These are phyloP conservation scores for Cucurbita pepo DNA, from an alignment of 306 rosid genomes.

Conservation along the genomic window DNA sequence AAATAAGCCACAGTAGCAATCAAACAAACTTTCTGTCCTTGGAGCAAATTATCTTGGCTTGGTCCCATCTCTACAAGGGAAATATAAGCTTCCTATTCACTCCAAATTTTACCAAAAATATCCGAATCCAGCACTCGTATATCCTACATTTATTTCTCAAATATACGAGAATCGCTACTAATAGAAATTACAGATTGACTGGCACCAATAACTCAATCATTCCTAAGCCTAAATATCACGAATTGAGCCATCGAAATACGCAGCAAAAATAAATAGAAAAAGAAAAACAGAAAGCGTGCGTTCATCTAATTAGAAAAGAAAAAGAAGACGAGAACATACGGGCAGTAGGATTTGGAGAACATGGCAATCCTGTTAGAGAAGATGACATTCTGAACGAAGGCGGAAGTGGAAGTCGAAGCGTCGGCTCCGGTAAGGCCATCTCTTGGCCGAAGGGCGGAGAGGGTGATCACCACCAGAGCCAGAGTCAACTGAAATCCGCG, in stretches of 20 bases:
- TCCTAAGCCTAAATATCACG: not conserved
- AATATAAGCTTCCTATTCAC: not conserved
- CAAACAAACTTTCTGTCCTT: not conserved
- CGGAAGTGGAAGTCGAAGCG: slow-evolving; percentile 49
- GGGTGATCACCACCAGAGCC: slow-evolving; percentile 6
- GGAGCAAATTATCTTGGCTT: no score
- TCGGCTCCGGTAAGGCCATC: slow-evolving; percentile 6
- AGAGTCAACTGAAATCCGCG: not conserved
- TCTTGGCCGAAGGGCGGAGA: slow-evolving; percentile 4
- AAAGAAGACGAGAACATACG: slow-evolving; percentile 19
- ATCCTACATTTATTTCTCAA: not conserved
- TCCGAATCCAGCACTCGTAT: not conserved
- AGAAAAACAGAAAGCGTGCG: not conserved
- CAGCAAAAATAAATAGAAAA: not conserved
- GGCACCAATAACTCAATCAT: not conserved
- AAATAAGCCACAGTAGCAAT: not conserved
- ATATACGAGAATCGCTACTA: not conserved
- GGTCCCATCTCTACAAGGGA: not conserved
- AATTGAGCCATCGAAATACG: not conserved
- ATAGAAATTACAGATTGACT: not conserved
- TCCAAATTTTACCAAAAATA: not conserved
- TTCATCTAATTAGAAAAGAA: not conserved
- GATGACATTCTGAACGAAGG: slow-evolving; percentile 64
- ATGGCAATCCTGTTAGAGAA: slow-evolving; percentile 67
- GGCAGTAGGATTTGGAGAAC: slow-evolving; percentile 91